Evolutionary conservation across 768 basidiomycete species (phyloP).

Genomic region (Lepiota venenata): DNA sequence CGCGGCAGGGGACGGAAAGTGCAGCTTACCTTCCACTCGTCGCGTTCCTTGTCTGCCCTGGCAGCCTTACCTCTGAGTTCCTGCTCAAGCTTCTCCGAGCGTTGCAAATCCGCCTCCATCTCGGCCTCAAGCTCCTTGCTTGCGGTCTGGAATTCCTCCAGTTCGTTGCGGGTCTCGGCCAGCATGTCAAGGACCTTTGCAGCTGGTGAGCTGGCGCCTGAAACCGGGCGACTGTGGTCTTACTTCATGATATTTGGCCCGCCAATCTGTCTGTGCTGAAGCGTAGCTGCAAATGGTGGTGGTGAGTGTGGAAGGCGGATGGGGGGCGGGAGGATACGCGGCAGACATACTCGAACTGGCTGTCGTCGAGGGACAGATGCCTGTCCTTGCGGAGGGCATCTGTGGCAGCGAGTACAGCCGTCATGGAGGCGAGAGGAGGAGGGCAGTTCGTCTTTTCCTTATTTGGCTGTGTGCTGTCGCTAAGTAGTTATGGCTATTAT

Average conservation of each 20-base stretch:
- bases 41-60: conserved; percentile 70
- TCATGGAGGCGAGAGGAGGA: conserved; percentile 35
- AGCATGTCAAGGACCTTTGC: conserved; percentile 74
- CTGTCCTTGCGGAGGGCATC: conserved; percentile 59
- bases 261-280: conserved; percentile 63
- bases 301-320: conserved; percentile 16
- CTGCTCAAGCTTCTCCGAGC: conserved; percentile 81
- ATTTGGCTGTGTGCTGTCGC: conserved; percentile 21
- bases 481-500: conserved; percentile 2
- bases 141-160: conserved; percentile 83
- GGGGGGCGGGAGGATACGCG: conserved; percentile 10
- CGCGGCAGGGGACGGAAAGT: background rate
- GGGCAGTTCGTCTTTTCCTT: conserved; percentile 19
- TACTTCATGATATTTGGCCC: conserved; percentile 72
- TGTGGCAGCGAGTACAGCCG: conserved; percentile 60
- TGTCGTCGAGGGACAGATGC: conserved; percentile 65
- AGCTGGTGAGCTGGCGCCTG: background rate
- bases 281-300: conserved; percentile 43
- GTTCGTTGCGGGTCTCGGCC: conserved; percentile 77
- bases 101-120: conserved; percentile 85
- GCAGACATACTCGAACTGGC: conserved; percentile 49
- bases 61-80: conserved; percentile 72
- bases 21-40: conserved; percentile 86
- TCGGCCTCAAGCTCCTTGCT: conserved; percentile 94
- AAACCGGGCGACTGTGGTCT: conserved; percentile 10